Percentiles rank a stretch among this genome's conserved stretches.
These are phyloP conservation scores for Mycena latifolia DNA, from an alignment of 768 basidiomycete species.

Conservation along the genomic window DNA sequence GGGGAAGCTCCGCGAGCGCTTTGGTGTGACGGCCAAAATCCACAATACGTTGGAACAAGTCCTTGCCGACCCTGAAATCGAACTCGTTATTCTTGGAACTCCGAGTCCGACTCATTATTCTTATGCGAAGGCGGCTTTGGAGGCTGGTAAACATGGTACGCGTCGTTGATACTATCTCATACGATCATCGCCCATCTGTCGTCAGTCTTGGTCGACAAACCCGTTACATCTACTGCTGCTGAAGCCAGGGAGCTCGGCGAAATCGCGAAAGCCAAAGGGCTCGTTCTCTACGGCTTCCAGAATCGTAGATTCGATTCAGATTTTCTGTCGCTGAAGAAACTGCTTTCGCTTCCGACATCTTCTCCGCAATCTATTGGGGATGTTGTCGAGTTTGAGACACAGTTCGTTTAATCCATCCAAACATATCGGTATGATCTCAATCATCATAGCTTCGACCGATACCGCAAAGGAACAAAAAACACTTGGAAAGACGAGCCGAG, in stretches of 20 bases:
- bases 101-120: constrained; percentile 82
- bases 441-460: constrained; percentile 76
- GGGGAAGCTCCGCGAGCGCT: constrained; percentile 75
- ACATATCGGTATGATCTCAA: neutral
- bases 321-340: constrained; percentile 72
- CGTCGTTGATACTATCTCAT: neutral
- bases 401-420: constrained; percentile 55
- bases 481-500: constrained; percentile 84
- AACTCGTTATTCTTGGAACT: constrained; percentile 75
- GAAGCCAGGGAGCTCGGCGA: constrained; percentile 72
- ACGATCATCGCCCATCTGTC: neutral
- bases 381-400: constrained; percentile 80
- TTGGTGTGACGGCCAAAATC: constrained; percentile 69
- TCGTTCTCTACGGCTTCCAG: constrained; percentile 79
- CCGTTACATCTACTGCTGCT: constrained; percentile 70
- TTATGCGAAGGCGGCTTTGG: constrained; percentile 72
- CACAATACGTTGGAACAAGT: constrained; percentile 72
- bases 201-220: constrained; percentile 85
- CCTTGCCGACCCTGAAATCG: constrained; percentile 71
- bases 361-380: constrained; percentile 69
- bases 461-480: constrained; percentile 71
- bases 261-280: constrained; percentile 68
- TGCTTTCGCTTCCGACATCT: constrained; percentile 66
- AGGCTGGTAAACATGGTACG: constrained; percentile 81
- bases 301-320: constrained; percentile 87